Conservation (phyloP, 2,329 filamentous ascomycete genomes). For the Pleurostoma richardsiae region DNA sequence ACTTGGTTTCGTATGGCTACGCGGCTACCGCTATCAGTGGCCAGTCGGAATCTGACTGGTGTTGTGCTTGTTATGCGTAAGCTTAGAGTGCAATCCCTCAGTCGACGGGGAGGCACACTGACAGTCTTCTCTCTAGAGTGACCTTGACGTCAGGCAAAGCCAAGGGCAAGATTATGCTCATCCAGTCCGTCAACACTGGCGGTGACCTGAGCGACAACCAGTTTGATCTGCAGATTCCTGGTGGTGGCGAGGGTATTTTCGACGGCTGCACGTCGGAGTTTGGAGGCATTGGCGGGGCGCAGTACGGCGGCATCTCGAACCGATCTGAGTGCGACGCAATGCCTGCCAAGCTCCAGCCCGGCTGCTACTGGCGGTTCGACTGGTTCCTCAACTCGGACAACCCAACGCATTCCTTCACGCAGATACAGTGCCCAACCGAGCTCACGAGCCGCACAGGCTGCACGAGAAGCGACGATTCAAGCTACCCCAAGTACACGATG, state of each 20-base stretch:
- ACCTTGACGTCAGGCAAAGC: constrained; percentile 46
- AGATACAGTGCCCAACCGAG: constrained; percentile 39
- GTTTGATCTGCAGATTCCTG: constrained; percentile 53
- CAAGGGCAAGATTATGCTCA: constrained; percentile 56
- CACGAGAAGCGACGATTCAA: constrained; percentile 6
- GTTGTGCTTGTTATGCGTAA: constrained; percentile 59
- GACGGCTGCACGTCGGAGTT: constrained; percentile 4
- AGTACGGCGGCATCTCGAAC: constrained; percentile 41
- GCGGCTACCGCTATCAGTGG: constrained; percentile 54
- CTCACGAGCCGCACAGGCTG: constrained; percentile 36
- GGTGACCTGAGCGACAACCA: constrained; percentile 51
- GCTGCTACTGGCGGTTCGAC: constrained; percentile 48
- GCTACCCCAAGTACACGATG: constrained; percentile 7
- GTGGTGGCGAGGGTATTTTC: constrained; percentile 51
- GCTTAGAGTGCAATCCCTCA: constrained; percentile 5
- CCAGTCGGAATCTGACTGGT: constrained; percentile 55
- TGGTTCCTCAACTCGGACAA: constrained; percentile 49
- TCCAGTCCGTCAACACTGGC: constrained; percentile 61
- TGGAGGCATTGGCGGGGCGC: constrained; percentile 12
- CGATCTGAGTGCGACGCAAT: constrained; percentile 35
- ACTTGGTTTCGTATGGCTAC: constrained; percentile 57
- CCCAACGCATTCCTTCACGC: constrained; percentile 36
- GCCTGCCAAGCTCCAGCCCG: constrained; percentile 36
- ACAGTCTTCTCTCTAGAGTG: constrained; percentile 30
- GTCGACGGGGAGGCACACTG: too few relatives aligned